Base-by-base conservation (phyloP, 1,139 yeast genomes). In the Kurtzmaniella quercitrusa region DNA sequence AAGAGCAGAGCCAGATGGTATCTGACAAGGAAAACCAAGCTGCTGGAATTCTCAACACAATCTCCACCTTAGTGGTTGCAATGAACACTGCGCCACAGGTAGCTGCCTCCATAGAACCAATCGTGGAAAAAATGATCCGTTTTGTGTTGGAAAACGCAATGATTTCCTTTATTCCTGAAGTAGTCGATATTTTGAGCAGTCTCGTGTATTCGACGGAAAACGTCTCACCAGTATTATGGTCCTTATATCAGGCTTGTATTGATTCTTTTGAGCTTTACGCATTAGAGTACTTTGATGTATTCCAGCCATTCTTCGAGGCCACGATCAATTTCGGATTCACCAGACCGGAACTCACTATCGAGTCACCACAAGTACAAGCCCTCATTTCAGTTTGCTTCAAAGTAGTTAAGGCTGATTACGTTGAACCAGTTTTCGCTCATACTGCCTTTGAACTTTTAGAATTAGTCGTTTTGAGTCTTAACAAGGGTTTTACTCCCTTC, bases 211-310 rank as follows among this genome's bases (percentile, higher is more conserved):
- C 71, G 30, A 60, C 76, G 18, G 64, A 70, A 45, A 47, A 49
- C 23, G 71, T 76, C 44, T 63, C 75, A 4, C 74, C 77, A n/a
- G 60, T 62, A 35, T 61, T 74, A 54, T 76, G 82, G 82, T 60
- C 57, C 16, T 57, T 78, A 30, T 76, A 64, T 55, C 63, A 67
- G 37, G 51, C 61, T 18, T 69, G 74, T 42, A 58, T 76, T 41
- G 70, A 66, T 9, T 64, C 79, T 1, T 77, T 78, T 50, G 79
- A 76, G 46, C 72, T 75, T 23, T 78, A 74, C 55, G 83, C 82
- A 1, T 64, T 56, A 43, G 82, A 77, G 47, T 78, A 71, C 53
- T 74, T 70, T 48, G 79, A 74, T 46, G 64, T 64, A 22, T 77
- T 74, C 57, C 66, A 66, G 40, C 70, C 78, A 18, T 78, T 72